These are phyloP conservation scores for Volvox reticuliferus DNA, from an alignment of 139 green algal species.

Conservation along the genomic window DNA sequence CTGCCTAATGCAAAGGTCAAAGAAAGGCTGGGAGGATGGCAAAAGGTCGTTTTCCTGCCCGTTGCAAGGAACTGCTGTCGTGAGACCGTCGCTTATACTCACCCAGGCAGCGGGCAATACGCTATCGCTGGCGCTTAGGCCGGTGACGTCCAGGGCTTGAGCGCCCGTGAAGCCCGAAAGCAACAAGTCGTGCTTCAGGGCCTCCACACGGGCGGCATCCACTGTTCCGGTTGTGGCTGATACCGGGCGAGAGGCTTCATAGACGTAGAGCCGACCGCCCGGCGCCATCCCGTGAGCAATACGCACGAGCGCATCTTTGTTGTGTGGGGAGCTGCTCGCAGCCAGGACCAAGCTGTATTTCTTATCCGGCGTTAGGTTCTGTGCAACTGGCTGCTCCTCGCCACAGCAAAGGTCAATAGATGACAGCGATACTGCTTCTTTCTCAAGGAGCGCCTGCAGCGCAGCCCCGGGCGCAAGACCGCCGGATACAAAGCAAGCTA, in stretches of 20 bases:
- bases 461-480: constrained; percentile 4
- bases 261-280: constrained; percentile 43
- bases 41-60: too few relatives aligned
- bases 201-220: not conserved
- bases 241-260: not conserved
- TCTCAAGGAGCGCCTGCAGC: constrained; percentile 9
- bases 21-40: too few relatives aligned
- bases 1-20: too few relatives aligned
- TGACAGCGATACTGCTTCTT: not conserved
- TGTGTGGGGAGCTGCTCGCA: constrained; percentile 18
- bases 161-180: constrained; percentile 68
- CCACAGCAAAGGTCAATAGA: constrained; percentile 19
- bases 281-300: constrained; percentile 35
- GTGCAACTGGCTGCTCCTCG: not conserved
- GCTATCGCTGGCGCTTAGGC: not conserved
- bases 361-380: not conserved
- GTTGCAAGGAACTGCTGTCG: too few relatives aligned
- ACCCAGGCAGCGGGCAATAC: not conserved
- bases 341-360: constrained; percentile 12
- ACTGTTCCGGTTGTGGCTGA: not conserved
- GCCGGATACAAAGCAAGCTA: constrained; percentile 26
- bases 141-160: not conserved
- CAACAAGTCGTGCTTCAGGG: constrained; percentile 65
- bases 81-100: not conserved
- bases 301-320: constrained; percentile 5